Evolutionary conservation across 495 filamentous ascomycete species (phyloP).

Genomic region (Daldinia decipiens): DNA sequence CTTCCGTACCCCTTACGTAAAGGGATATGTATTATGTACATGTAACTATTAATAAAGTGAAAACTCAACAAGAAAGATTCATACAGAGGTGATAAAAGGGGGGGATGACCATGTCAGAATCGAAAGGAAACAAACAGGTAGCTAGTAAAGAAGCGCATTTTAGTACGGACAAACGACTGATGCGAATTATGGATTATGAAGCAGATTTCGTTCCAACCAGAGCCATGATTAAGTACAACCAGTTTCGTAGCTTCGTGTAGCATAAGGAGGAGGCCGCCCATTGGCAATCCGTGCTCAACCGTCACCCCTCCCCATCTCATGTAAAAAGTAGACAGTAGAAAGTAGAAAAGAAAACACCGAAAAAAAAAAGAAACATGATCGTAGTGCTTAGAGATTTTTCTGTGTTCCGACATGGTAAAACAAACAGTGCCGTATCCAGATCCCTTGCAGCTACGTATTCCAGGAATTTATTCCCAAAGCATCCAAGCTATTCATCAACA

Average conservation of each 20-base stretch:
- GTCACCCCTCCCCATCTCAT: not conserved
- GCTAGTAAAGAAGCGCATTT: not conserved
- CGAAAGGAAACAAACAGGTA: not conserved
- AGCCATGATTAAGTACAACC: slow-evolving; percentile 9
- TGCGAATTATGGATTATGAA: slow-evolving; percentile 12
- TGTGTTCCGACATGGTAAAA: not conserved
- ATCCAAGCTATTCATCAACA: slow-evolving; percentile 7
- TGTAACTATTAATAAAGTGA: not conserved
- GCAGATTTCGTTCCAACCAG: slow-evolving; percentile 7
- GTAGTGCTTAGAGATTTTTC: not conserved
- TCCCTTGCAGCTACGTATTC: not conserved
- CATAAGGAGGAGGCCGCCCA: not conserved
- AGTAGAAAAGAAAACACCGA: not conserved
- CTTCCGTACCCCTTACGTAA: not conserved
- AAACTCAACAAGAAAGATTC: not conserved
- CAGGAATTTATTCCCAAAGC: slow-evolving; percentile 11
- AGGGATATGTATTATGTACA: slow-evolving; percentile 3
- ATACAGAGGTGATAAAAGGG: not conserved
- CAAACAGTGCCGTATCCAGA: slow-evolving; percentile 6
- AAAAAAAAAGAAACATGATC: not conserved
- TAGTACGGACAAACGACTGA: not conserved
- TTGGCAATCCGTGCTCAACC: slow-evolving; percentile 7
- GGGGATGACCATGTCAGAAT: slow-evolving; percentile 1
- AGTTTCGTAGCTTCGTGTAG: slow-evolving; percentile 3
- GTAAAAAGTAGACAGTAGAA: not conserved